Conservation (phyloP, 2,329 filamentous ascomycete genomes). For the Calonectria crousiana region DNA sequence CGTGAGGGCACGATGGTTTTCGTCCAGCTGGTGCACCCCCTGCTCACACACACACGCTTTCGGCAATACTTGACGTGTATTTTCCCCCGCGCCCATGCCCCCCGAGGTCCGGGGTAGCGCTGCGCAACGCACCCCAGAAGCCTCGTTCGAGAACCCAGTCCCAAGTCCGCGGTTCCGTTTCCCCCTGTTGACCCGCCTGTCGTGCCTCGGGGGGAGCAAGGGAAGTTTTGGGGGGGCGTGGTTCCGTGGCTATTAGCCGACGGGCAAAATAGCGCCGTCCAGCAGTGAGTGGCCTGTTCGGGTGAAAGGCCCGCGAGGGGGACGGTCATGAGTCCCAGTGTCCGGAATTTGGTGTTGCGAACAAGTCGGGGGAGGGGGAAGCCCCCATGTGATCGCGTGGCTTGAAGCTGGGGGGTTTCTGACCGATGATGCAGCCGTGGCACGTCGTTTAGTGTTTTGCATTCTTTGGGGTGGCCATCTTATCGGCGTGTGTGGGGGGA, state of each 20-base stretch:
- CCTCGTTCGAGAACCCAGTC: conserved; percentile 27
- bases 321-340: conserved; percentile 32
- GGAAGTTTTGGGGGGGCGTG: neutral
- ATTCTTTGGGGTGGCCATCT: conserved; percentile 25
- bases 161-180: conserved; percentile 25
- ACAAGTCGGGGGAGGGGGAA: conserved; percentile 19
- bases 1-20: neutral
- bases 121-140: conserved; percentile 10
- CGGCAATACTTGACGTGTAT: conserved; percentile 6
- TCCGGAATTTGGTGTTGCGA: conserved; percentile 21
- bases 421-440: conserved; percentile 41
- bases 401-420: conserved; percentile 28
- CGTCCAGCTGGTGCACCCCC: neutral
- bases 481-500: conserved; percentile 32
- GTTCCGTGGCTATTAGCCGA: conserved; percentile 29
- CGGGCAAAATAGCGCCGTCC: conserved; percentile 33
- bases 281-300: conserved; percentile 26
- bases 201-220: conserved; percentile 7
- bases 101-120: conserved; percentile 24
- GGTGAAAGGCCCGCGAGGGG: conserved; percentile 37
- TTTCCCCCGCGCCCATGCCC: conserved; percentile 17
- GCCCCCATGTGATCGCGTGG: conserved; percentile 36
- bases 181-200: conserved; percentile 12
- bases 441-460: conserved; percentile 17
- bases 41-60: conserved; percentile 10